Base-by-base conservation (phyloP, 306 rosid species). In the Inga leiocalycina region DNA sequence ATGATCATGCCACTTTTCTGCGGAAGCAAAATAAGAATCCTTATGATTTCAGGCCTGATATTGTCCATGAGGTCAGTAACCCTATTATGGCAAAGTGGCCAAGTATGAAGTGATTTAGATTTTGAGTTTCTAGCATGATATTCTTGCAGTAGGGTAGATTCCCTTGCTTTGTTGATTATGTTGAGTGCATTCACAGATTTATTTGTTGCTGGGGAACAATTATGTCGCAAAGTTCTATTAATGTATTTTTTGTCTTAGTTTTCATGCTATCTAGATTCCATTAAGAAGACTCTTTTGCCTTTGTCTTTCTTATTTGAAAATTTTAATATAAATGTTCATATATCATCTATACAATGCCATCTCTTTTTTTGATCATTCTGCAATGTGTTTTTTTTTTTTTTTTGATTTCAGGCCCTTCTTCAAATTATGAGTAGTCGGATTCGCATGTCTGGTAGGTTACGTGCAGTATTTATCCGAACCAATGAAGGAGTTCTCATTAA, bases 21-120 rank as follows among this genome's bases (percentile, higher is more conserved):
- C 71, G 81, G 19, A 82, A 34, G 74, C 71, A 82, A 12, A 69
- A 82, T 43, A 76, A 41, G 65, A 76, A 82, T 61, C 85, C 85
- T 43, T 68, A 44, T 82, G 76, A 75, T 52, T 82, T 51, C 56
- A 75, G 85, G 56, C 85, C 81, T 82, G 85, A 82, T 8, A 82
- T 76, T 44, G 77, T 76, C 12, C 81, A 76, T 43, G 77, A 82
- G 85, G 81, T 82, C 32, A 54, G 81, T 45, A 11, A 34, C 13
- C 35, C 15, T 57, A 27, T 3, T 57, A 57, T 7, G 65, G 34
- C 34, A 32, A 61, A 61, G 27, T 24, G 35, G 67, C 67, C 67
- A 2, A 61, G 10, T 61, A 61, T 10, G 67, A 27, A 61, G 67
- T 24, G 67, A 24, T 24, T 22, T 24, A 61, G 37, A 61, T 61